Percentiles rank a stretch among this genome's conserved stretches.
These are phyloP conservation scores for Cladophialophora exuberans DNA, from an alignment of 2,329 filamentous ascomycete species.

Conservation along the genomic window DNA sequence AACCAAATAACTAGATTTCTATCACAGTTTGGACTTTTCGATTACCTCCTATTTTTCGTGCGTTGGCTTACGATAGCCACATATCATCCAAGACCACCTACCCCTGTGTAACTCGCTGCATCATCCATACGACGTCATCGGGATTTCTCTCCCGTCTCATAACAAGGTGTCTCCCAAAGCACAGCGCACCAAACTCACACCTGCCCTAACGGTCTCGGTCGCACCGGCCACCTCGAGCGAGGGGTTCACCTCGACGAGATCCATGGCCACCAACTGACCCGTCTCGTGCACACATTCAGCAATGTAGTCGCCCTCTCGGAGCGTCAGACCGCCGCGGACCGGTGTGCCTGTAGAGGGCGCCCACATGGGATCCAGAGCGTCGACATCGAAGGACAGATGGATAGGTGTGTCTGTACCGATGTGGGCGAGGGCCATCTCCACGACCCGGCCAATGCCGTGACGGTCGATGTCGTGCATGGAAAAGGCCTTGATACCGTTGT, in stretches of 20 bases:
- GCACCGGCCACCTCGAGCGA: slow-evolving; percentile 71
- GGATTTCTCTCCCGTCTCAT: slow-evolving; percentile 47
- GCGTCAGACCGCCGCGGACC: slow-evolving; percentile 87
- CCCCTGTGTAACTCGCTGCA: no score
- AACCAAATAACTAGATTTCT: no score
- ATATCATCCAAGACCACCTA: no score
- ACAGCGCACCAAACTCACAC: slow-evolving; percentile 87
- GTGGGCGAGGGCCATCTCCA: slow-evolving; percentile 97
- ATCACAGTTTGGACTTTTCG: no score
- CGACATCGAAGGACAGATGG: slow-evolving; percentile 95
- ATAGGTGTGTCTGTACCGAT: slow-evolving; percentile 94
- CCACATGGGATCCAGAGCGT: slow-evolving; percentile 94
- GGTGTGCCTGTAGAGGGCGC: slow-evolving; percentile 95
- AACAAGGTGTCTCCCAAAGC: slow-evolving; percentile 89
- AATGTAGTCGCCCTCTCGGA: slow-evolving; percentile 96
- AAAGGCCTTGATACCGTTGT: slow-evolving; percentile 92
- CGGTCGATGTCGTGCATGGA: slow-evolving; percentile 99
- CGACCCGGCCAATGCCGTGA: slow-evolving; percentile 90
- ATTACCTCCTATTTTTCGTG: no score
- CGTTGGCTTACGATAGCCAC: no score
- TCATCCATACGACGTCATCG: no score
- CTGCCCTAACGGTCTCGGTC: slow-evolving; percentile 83
- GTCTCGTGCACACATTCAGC: slow-evolving; percentile 84
- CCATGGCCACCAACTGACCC: slow-evolving; percentile 76
- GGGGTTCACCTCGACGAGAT: slow-evolving; percentile 82